These are phyloP conservation scores for Tylopilus cervinicoccineus DNA, from an alignment of 768 basidiomycete genomes.

Conservation along the genomic window DNA sequence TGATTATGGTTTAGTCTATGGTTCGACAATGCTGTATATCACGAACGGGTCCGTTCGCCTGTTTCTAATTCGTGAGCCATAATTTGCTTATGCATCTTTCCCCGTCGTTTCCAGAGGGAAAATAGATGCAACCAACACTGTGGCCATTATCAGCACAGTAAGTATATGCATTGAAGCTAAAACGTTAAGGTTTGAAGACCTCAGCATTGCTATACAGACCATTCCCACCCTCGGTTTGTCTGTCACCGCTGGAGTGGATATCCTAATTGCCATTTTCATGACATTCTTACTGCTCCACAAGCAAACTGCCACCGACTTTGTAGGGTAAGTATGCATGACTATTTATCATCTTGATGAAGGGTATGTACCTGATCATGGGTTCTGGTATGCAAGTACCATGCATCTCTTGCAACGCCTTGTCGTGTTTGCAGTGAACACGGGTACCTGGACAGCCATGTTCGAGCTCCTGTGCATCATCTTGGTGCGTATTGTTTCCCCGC, in stretches of 20 bases:
- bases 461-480: constrained; percentile 42
- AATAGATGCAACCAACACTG: not conserved
- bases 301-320: not conserved
- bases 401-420: constrained; percentile 8
- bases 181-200: not conserved
- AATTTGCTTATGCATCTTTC: not conserved
- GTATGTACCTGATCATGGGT: not conserved
- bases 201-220: not conserved
- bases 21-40: not conserved
- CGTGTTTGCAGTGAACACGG: constrained; percentile 12
- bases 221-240: not conserved
- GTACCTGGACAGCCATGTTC: constrained; percentile 48
- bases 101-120: not conserved
- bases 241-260: constrained; percentile 3
- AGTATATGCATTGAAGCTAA: not conserved
- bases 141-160: not conserved
- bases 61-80: not conserved
- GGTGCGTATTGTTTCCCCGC: constrained; percentile 34
- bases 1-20: not conserved
- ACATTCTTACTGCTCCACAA: constrained; percentile 1
- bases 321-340: not conserved
- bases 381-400: not conserved
- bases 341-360: not conserved
- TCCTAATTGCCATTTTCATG: constrained; percentile 6
- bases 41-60: not conserved